Percentiles rank a stretch among this genome's conserved stretches.
Conservation (phyloP, 1,284 basidiomycete genomes). For the Athelia sp. region DNA sequence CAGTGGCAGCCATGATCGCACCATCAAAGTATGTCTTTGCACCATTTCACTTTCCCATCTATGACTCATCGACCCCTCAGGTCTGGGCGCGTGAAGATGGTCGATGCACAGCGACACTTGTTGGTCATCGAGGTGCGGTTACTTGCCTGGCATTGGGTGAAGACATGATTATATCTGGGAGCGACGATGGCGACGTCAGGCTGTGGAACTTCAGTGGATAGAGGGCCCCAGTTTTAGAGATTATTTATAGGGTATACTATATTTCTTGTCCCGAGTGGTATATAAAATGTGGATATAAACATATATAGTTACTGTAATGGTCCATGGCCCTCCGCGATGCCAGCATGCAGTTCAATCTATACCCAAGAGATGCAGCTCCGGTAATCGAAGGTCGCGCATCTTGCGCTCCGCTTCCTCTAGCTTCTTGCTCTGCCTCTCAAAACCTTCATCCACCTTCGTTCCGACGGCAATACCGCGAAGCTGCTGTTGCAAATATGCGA, state of each 20-base stretch:
- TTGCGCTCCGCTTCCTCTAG: conserved; percentile 23
- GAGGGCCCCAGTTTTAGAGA: too few species aligned
- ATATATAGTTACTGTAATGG: too few species aligned
- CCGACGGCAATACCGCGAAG: conserved; percentile 23
- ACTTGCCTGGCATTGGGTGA: conserved; percentile 89
- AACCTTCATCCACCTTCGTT: conserved; percentile 20
- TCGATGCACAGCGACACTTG: conserved; percentile 83
- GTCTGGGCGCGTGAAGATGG: conserved; percentile 95
- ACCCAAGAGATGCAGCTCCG: conserved; percentile 9
- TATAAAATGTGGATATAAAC: too few species aligned
- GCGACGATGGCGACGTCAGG: conserved; percentile 81
- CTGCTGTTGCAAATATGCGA: conserved; percentile 35
- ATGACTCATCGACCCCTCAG: too few species aligned
- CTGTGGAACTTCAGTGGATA: conserved; percentile 75
- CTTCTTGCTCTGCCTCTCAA: conserved; percentile 24
- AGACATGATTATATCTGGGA: conserved; percentile 93
- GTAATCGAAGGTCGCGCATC: conserved; percentile 16
- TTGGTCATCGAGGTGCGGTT: conserved; percentile 93
- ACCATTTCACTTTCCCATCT: too few species aligned
- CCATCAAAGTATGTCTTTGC: conserved; percentile 82
- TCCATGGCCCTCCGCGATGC: too few species aligned
- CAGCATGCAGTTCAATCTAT: neutral
- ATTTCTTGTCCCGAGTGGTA: too few species aligned
- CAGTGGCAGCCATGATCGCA: conserved; percentile 89
- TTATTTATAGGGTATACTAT: too few species aligned